Base-by-base conservation (phyloP, 129 eudicot genomes). In the Tanacetum coccineum region DNA sequence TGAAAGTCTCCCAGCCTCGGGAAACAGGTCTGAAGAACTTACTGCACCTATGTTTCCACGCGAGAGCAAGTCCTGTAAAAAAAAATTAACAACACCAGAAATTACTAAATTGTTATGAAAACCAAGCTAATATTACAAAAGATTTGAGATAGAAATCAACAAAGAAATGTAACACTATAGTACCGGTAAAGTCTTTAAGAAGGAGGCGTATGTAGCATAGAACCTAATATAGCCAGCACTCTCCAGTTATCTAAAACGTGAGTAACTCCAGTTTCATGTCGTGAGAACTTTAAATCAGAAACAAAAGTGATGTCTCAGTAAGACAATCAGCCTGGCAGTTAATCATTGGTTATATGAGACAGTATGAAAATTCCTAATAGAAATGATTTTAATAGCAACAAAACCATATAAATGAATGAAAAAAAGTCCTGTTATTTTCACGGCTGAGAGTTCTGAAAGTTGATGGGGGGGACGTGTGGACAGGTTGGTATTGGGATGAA, bases 161-260 rank as follows among this genome's bases (percentile, higher is more conserved):
- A 57, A 39, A 61, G 36, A 19, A 15, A 25, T 5, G 2, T 86
- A 90, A 95, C 97, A 90, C 95, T 79, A 90, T 80, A 20, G 97
- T 86, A 90, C 95, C 97, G 97, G 44, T 86, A 86, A 25, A 68
- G 48, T 90, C 95, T 74, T 82, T 84, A 10, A 90, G 74, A 66
- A 90, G 97, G 53, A 90, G 97, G 53, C 91, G 81, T 70, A 86
- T 59, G 88, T 73, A 65, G 97, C 97, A 71, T 90, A 13, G 97
- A 90, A 56, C 97, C 97, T n/a, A 74, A 90, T 90, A 75, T 86
- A 90, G 21, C 97, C 97, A 71, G 95, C 97, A 68, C 97, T n/a
- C 97, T 78, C 97, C 97, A 13, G 97, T 87, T 59, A 90, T n/a
- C 97, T 28, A 90, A 78, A 11, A 86, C 97, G 47, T 90, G 97